These are phyloP conservation scores for Ceratocystis alfenasii DNA, from an alignment of 2,329 filamentous ascomycete genomes.

Conservation along the genomic window DNA sequence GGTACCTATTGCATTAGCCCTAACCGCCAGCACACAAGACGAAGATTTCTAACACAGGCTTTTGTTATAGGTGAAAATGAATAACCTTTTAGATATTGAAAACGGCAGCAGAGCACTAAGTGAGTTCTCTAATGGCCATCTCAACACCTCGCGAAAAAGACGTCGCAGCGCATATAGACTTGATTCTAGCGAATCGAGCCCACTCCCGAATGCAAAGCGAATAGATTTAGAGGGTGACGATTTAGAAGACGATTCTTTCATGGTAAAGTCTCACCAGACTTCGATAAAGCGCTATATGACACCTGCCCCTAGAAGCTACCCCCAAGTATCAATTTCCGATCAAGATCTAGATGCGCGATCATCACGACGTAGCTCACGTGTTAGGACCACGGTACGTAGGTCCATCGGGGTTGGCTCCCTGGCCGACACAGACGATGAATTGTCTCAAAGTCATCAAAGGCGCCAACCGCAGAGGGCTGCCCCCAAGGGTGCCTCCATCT, in stretches of 20 bases:
- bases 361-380: neutral
- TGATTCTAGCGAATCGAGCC: neutral
- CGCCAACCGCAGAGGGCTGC: neutral
- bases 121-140: slow-evolving; percentile 18
- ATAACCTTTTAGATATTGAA: slow-evolving; percentile 28
- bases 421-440: slow-evolving; percentile 2
- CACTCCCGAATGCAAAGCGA: neutral
- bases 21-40: neutral
- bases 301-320: neutral
- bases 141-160: neutral
- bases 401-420: neutral
- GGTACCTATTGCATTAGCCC: slow-evolving; percentile 31
- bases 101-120: slow-evolving; percentile 29
- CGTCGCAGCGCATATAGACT: neutral
- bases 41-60: neutral
- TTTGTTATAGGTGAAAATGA: slow-evolving; percentile 27
- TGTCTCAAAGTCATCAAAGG: neutral
- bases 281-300: slow-evolving; percentile 3
- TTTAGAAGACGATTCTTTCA: neutral
- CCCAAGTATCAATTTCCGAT: neutral
- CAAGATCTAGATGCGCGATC: neutral
- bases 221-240: neutral
- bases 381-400: neutral
- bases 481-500: slow-evolving; percentile 5
- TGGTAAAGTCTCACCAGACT: neutral